Base-by-base conservation (phyloP, 768 basidiomycete genomes). In the Daedaleopsis nitida region DNA sequence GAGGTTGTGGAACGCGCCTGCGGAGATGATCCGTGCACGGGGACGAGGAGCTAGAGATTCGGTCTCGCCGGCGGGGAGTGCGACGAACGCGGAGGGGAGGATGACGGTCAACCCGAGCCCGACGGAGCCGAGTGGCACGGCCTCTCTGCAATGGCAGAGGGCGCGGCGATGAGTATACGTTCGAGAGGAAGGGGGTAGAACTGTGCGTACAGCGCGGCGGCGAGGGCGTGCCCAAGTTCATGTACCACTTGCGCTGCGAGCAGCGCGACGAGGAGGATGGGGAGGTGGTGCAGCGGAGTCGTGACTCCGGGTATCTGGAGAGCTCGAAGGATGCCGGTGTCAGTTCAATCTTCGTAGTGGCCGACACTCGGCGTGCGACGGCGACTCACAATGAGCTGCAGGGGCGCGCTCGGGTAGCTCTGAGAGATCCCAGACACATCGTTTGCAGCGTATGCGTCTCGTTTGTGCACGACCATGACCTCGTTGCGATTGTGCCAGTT, bases 1-100 rank as follows among this genome's bases (percentile, higher is more conserved):
- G 12, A 92, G 69, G 68, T 94, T 96, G 72, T 94, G 90, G 64
- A 86, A 89, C 17, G 91, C 86, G 2, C 93, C 93, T 1, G 89
- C 85, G 9, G 89, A 79, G 35, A 86, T 78, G 51, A 95, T 78
- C 16, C 88, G 82, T n/a, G 86, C 72, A 21, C 82, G 83, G 5
- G 80, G 77, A 27, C 66, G 77, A 72, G 58, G 23, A 5, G 56
- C 39, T 3, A 65, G 62, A 5, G 64, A 34, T 4, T 52, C 56
- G 12, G 58, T 59, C 35, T 72, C 72, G 8, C 75, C 64, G 27
- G 72, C 55, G 4, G 89, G 78, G 53, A 94, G 83, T 0, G 83
- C 75, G 16, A 93, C 89, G 60, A 89, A 92, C 12, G 90, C 89
- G 6, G 90, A 84, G 0, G 93, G 93, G 12, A 95, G 68, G 47